Percentiles rank a stretch among this genome's conserved stretches.
Evolutionary conservation across 805 yeast genomes (phyloP).

Genomic region (Tetrapisispora namnaoensis): DNA sequence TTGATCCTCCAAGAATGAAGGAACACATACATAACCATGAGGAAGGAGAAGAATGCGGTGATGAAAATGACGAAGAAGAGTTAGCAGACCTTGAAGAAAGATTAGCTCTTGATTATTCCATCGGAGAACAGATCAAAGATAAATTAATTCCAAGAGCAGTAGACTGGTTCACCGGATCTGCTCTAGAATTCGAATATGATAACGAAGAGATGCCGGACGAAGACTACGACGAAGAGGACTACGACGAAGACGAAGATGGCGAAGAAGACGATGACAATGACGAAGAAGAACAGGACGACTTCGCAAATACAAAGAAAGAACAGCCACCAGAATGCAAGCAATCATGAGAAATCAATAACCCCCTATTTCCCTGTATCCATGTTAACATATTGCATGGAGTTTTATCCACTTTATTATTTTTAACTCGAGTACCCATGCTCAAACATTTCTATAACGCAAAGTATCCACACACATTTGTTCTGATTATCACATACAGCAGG

Average conservation of each 20-base stretch:
- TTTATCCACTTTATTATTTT: too few relatives aligned
- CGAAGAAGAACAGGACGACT: constrained; percentile 27
- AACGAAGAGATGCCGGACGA: constrained; percentile 55
- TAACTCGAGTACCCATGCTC: not conserved
- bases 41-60: constrained; percentile 42
- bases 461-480: too few relatives aligned
- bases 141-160: constrained; percentile 91
- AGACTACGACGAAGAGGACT: constrained; percentile 52
- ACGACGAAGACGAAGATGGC: constrained; percentile 55
- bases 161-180: constrained; percentile 98
- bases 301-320: constrained; percentile 35
- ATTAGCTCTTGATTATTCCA: constrained; percentile 84
- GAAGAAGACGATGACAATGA: constrained; percentile 34
- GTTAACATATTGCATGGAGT: too few relatives aligned
- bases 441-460: too few relatives aligned
- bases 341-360: constrained; percentile 29
- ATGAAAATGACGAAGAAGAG: constrained; percentile 43
- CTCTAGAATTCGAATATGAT: constrained; percentile 63
- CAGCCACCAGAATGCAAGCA: constrained; percentile 75
- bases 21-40: constrained; percentile 26
- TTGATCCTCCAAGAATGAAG: constrained; percentile 79
- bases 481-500: too few relatives aligned
- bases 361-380: not conserved
- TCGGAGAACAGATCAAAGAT: constrained; percentile 95
- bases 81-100: constrained; percentile 72